These are phyloP conservation scores for Aspergillus ochraceoroseus DNA, from an alignment of 2,329 filamentous ascomycete genomes.

Conservation along the genomic window DNA sequence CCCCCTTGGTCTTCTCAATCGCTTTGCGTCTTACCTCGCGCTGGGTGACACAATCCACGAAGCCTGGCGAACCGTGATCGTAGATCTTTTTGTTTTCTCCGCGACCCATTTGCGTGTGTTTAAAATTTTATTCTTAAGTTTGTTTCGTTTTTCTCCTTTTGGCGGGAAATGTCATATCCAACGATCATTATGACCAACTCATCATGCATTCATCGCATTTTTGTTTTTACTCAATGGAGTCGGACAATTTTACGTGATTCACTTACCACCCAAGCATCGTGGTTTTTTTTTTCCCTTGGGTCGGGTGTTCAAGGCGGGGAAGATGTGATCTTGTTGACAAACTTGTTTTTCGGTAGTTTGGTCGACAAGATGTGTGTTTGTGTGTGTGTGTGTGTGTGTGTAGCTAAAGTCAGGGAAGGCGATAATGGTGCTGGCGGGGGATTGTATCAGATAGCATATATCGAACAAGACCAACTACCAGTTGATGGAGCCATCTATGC, in stretches of 20 bases:
- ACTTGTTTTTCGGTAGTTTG: slow-evolving; percentile 7
- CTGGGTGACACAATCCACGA: slow-evolving; percentile 36
- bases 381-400: too few relatives aligned
- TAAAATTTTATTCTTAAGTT: slow-evolving; percentile 20
- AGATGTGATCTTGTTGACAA: slow-evolving; percentile 13
- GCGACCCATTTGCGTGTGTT: slow-evolving; percentile 24
- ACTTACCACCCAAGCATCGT: slow-evolving; percentile 18
- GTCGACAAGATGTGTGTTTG: slow-evolving; percentile 3
- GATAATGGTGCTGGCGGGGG: slow-evolving; percentile 11
- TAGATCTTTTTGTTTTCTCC: slow-evolving; percentile 31
- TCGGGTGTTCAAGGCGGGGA: too few relatives aligned
- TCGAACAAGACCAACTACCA: slow-evolving; percentile 15
- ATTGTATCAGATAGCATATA: slow-evolving; percentile 18
- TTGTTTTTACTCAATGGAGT: slow-evolving; percentile 25
- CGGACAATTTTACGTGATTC: slow-evolving; percentile 23
- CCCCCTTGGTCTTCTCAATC: slow-evolving; percentile 26
- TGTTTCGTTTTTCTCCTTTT: slow-evolving; percentile 23
- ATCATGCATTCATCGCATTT: slow-evolving; percentile 40
- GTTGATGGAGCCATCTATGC: slow-evolving; percentile 4
- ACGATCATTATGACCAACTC: slow-evolving; percentile 39
- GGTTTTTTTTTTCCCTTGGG: slow-evolving; percentile 14
- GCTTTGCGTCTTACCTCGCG: slow-evolving; percentile 25
- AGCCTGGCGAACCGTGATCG: slow-evolving; percentile 39
- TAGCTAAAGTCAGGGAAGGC: slow-evolving; percentile 5
- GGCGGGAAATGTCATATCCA: slow-evolving; percentile 35